Conservation (phyloP, 2,329 filamentous ascomycete genomes). For the Monilinia laxa region DNA sequence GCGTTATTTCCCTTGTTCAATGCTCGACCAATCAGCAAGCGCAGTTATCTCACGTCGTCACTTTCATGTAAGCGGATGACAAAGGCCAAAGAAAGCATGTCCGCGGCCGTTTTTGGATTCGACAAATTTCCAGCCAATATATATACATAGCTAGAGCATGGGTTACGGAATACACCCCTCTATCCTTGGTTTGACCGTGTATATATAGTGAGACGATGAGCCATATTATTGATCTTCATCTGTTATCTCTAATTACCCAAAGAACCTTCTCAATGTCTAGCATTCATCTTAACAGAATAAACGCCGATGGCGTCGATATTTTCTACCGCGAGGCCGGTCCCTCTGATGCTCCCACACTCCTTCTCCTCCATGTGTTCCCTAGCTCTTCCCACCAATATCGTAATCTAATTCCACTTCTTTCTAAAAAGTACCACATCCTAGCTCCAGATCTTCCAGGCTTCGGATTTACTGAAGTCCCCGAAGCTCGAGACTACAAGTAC, state of each 20-base stretch:
- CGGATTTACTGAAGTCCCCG: constrained; percentile 54
- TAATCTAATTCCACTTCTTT: constrained; percentile 47
- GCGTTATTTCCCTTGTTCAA: constrained; percentile 1
- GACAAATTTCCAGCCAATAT: background rate
- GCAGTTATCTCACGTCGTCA: background rate
- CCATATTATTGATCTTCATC: constrained; percentile 9
- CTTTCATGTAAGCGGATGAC: background rate
- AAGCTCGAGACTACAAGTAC: constrained; percentile 52
- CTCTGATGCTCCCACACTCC: constrained; percentile 41
- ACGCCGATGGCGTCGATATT: constrained; percentile 42
- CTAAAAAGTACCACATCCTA: constrained; percentile 45
- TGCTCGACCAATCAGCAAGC: background rate
- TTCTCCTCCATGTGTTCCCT: constrained; percentile 50
- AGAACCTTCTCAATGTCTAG: background rate
- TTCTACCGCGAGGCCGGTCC: constrained; percentile 46
- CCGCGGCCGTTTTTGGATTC: constrained; percentile 2
- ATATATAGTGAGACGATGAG: constrained; percentile 12
- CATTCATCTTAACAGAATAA: constrained; percentile 23
- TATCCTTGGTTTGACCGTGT: background rate
- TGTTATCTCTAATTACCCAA: background rate
- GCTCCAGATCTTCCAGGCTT: constrained; percentile 61
- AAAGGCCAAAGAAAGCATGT: constrained; percentile 7
- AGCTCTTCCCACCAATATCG: constrained; percentile 47
- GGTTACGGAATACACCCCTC: background rate
- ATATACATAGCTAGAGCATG: background rate